These are phyloP conservation scores for Cubamyces lactineus DNA, from an alignment of 768 basidiomycete species.

Conservation along the genomic window DNA sequence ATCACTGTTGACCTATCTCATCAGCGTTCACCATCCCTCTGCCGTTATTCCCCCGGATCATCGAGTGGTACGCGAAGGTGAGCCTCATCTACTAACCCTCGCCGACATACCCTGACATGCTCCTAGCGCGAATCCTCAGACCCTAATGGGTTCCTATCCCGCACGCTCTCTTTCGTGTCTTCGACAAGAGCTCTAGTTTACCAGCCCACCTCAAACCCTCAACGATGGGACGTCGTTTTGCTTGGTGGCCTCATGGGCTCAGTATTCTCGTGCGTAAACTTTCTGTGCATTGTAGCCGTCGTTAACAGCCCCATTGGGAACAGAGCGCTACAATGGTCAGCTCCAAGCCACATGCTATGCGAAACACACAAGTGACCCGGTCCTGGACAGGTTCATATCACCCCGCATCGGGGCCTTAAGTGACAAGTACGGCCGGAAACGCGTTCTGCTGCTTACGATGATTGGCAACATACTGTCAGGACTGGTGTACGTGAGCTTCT, in stretches of 20 bases:
- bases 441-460: constrained; percentile 84
- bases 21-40: constrained; percentile 91
- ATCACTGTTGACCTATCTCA: constrained; percentile 6
- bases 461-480: constrained; percentile 93
- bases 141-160: constrained; percentile 70
- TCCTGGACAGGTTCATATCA: constrained; percentile 55
- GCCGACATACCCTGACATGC: background rate
- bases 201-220: constrained; percentile 58
- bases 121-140: constrained; percentile 71
- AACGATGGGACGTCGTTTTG: constrained; percentile 92
- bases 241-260: constrained; percentile 95
- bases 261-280: constrained; percentile 75
- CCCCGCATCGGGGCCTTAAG: constrained; percentile 83
- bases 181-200: constrained; percentile 67
- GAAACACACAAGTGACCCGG: background rate
- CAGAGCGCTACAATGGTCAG: constrained; percentile 72
- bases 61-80: constrained; percentile 87
- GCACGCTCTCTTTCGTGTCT: constrained; percentile 70
- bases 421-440: constrained; percentile 89
- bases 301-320: background rate
- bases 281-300: background rate
- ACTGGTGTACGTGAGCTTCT: constrained; percentile 57
- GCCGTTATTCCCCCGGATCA: constrained; percentile 97
- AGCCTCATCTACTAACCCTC: constrained; percentile 27
- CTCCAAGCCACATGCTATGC: background rate